Percentiles rank a stretch among this genome's conserved stretches.
Conservation (phyloP, 2,329 filamentous ascomycete species). For the Cladosporium oxysporum region DNA sequence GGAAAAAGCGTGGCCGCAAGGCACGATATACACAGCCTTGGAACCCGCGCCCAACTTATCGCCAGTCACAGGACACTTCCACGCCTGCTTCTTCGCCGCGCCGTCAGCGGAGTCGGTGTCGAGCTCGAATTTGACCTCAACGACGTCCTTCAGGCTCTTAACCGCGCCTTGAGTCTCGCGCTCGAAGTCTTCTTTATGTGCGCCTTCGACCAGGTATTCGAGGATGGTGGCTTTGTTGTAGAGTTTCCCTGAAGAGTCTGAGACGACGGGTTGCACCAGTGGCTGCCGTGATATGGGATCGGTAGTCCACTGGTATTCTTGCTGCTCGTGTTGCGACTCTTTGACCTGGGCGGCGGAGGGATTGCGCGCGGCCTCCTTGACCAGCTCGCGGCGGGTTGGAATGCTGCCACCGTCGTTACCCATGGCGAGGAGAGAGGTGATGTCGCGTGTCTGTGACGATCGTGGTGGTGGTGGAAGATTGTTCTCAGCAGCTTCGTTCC, state of each 20-base stretch:
- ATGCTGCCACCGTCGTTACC: conserved; percentile 97
- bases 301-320: conserved; percentile 81
- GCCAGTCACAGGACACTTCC: conserved; percentile 83
- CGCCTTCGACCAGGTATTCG: conserved; percentile 60
- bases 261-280: conserved; percentile 74
- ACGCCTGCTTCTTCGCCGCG: conserved; percentile 55
- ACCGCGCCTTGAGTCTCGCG: conserved; percentile 64
- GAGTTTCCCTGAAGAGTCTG: conserved; percentile 77
- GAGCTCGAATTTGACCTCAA: conserved; percentile 76
- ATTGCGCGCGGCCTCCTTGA: conserved; percentile 84
- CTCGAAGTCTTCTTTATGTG: conserved; percentile 62
- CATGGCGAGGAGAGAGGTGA: conserved; percentile 56
- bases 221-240: conserved; percentile 96
- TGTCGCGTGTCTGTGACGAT: background rate
- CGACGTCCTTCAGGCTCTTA: conserved; percentile 79
- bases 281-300: conserved; percentile 82
- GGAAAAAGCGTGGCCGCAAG: conserved; percentile 92
- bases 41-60: conserved; percentile 79
- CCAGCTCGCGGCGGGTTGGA: conserved; percentile 90
- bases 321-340: conserved; percentile 80
- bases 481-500: background rate
- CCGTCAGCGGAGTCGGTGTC: conserved; percentile 36
- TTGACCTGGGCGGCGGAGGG: conserved; percentile 85
- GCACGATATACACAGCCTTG: conserved; percentile 85
- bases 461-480: background rate